Base-by-base conservation (phyloP, 352 stramenopile genomes). In the Elongisporangium prolatum region DNA sequence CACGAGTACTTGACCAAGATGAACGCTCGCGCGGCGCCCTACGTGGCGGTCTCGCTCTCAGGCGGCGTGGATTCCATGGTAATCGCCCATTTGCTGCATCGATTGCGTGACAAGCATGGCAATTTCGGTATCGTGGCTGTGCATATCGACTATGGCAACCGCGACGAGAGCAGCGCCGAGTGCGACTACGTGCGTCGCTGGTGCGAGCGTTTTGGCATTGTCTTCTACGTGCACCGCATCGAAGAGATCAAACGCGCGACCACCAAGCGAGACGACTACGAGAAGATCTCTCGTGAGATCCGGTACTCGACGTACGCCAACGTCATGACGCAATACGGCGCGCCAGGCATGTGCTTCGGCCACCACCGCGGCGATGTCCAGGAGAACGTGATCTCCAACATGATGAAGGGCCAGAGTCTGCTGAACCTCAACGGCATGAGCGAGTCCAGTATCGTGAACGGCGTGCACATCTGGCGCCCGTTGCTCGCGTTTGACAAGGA, bases 21-120 rank as follows among this genome's bases (percentile, higher is more conserved):
- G 75, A 64, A 72, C 40, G 74, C 72, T 14, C 40, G 38, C 3
- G 50, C 68, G 25, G 64, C 75, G 55, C 65, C 77, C 16, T 64
- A 84, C 57, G 48, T 94, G 34, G 90, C 95, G 22, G 85, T 98
- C 8, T 98, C 91, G 40, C 74, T 98, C 20, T 98, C 92, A 6
- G 95, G 95, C 50, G 94, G 94, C 55, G 97, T 99, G 17, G 97
- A 99, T 75, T 98, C 92, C 54, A 99, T 99, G 97, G 97, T 99
- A 17, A 91, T 99, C 61, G 91, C 91, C 47, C 88, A 95, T 60
- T 74, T 97, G 57, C 82, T 99, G 37, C 77, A 92, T 54, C 85
- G 93, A 50, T 74, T 99, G 24, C 77, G 77, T 2, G 54, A 64
- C 0, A 65, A 72, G 21, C 77, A 91, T 58, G 74, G 75, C 64